Percentiles rank a stretch among this genome's conserved stretches.
Evolutionary conservation across 148 eudicot species (phyloP).

Genomic region (Mesembryanthemum crystallinum): DNA sequence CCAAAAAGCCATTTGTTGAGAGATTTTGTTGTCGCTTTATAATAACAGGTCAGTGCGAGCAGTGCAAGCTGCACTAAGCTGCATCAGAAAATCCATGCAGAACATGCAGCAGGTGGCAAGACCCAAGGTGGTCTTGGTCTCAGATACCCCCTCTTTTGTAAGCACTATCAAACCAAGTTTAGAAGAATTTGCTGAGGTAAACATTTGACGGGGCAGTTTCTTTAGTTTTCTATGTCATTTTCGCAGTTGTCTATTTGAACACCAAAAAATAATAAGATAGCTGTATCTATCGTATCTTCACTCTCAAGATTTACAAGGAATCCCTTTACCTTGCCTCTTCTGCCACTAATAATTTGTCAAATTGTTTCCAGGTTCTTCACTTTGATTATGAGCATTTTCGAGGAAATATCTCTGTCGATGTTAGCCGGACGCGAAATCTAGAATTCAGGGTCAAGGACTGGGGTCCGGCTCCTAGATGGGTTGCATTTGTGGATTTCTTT

Average conservation of each 20-base stretch:
- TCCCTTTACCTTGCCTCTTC: background rate
- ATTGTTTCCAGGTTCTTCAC: slow-evolving; percentile 60
- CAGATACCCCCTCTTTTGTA: slow-evolving; percentile 79
- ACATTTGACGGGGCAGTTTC: background rate
- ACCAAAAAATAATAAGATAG: background rate
- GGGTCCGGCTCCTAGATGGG: slow-evolving; percentile 99
- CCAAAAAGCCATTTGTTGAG: background rate
- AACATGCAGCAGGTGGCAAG: slow-evolving; percentile 32
- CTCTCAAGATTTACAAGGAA: slow-evolving; percentile 4
- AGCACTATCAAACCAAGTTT: slow-evolving; percentile 43
- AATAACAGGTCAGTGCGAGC: slow-evolving; percentile 71
- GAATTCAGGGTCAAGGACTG: slow-evolving; percentile 78
- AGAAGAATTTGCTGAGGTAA: slow-evolving; percentile 73
- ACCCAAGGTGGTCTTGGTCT: slow-evolving; percentile 71
- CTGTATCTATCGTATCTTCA: background rate
- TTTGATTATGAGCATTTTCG: slow-evolving; percentile 62
- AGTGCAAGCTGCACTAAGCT: slow-evolving; percentile 63
- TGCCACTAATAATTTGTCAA: slow-evolving; percentile 1
- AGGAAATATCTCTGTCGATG: slow-evolving; percentile 54
- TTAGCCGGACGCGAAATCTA: slow-evolving; percentile 24
- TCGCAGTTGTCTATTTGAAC: background rate
- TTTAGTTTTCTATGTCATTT: background rate
- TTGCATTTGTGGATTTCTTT: slow-evolving; percentile 95
- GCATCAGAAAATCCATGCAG: slow-evolving; percentile 52
- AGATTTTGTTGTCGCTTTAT: slow-evolving; percentile 4